phyloP scores from a whole-genome alignment of 192 early-diverging fungal genomes.

The Coemansia sp. region DNA sequence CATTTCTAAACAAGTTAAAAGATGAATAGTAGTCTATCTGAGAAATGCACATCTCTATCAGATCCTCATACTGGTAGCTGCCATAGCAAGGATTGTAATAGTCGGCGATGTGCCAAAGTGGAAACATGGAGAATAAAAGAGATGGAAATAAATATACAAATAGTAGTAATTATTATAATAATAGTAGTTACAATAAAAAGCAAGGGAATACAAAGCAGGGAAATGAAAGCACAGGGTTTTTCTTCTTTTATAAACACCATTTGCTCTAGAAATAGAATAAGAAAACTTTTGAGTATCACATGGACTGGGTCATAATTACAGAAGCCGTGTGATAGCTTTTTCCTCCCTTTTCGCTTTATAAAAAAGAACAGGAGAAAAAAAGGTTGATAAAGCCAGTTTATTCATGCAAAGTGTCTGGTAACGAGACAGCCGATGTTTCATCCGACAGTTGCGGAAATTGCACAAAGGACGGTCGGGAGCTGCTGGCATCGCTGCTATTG shows the following conservation, averaged over 20 bases:
- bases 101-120: not conserved
- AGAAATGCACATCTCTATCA: slow-evolving; percentile 5
- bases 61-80: not conserved
- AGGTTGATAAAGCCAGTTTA: not conserved
- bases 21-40: slow-evolving; percentile 5
- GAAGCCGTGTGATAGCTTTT: not conserved
- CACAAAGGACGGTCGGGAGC: not conserved
- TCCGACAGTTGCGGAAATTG: not conserved
- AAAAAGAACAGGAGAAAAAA: not conserved
- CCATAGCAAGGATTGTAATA: not conserved
- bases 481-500: not conserved
- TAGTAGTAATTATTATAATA: too few species aligned
- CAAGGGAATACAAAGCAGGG: not conserved
- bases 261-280: too few species aligned
- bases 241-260: not conserved
- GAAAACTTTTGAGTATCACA: not conserved
- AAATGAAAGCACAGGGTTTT: not conserved
- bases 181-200: not conserved
- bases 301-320: not conserved
- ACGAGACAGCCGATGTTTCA: not conserved
- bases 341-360: not conserved
- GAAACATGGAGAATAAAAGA: not conserved
- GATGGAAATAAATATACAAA: not conserved
- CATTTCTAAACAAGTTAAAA: not conserved
- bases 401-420: not conserved